Conservation (phyloP, 768 basidiomycete genomes). For the Exsudoporus frostii region DNA sequence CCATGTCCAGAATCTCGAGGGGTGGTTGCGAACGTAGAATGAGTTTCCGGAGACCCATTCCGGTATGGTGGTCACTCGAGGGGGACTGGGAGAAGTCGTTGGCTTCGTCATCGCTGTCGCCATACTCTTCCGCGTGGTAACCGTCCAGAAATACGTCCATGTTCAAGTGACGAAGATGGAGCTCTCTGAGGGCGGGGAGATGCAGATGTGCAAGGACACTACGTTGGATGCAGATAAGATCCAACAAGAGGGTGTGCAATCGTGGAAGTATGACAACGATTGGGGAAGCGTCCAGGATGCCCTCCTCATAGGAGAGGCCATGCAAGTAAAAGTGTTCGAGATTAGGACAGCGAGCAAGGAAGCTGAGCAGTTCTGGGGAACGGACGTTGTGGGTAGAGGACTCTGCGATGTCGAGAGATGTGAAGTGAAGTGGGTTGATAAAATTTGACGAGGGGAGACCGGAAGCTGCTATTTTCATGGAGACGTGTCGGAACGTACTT, state of each 20-base stretch:
- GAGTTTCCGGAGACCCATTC: slow-evolving; percentile 72
- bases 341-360: slow-evolving; percentile 59
- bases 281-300: slow-evolving; percentile 25
- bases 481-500: slow-evolving; percentile 35
- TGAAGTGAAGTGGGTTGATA: slow-evolving; percentile 52
- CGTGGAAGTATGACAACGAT: slow-evolving; percentile 53
- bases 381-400: slow-evolving; percentile 38
- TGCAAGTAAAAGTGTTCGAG: slow-evolving; percentile 57
- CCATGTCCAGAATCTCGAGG: slow-evolving; percentile 67
- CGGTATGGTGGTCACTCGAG: slow-evolving; percentile 73
- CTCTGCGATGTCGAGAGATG: slow-evolving; percentile 57
- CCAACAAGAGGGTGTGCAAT: slow-evolving; percentile 55
- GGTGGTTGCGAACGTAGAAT: slow-evolving; percentile 61
- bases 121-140: slow-evolving; percentile 45
- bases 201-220: slow-evolving; percentile 62
- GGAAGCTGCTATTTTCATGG: slow-evolving; percentile 49
- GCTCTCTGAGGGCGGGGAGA: slow-evolving; percentile 54
- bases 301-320: slow-evolving; percentile 50
- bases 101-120: slow-evolving; percentile 75
- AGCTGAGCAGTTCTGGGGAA: slow-evolving; percentile 52
- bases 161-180: slow-evolving; percentile 66
- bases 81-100: slow-evolving; percentile 74
- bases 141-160: slow-evolving; percentile 44
- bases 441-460: slow-evolving; percentile 45
- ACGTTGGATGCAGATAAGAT: slow-evolving; percentile 60